phyloP scores from a whole-genome alignment of 768 basidiomycete species.

The Amanita thiersii region DNA sequence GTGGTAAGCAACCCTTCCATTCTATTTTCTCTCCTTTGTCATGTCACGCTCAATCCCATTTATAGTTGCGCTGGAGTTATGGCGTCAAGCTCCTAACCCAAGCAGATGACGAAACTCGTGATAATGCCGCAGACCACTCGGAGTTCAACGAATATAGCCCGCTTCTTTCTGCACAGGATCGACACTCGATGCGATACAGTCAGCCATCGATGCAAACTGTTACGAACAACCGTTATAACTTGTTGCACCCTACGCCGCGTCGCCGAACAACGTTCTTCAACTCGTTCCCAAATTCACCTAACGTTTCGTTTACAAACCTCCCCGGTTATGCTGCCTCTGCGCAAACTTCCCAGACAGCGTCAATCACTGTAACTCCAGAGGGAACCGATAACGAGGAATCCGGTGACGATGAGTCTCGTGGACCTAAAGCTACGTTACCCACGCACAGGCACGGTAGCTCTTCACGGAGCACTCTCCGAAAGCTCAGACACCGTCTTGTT shows the following conservation, averaged over 20 bases:
- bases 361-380: slow-evolving; percentile 9
- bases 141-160: slow-evolving; percentile 26
- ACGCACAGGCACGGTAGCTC: too few relatives aligned
- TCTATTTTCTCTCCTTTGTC: background rate
- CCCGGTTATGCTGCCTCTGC: slow-evolving; percentile 19
- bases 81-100: slow-evolving; percentile 77
- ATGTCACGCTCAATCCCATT: slow-evolving; percentile 19
- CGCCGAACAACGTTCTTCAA: slow-evolving; percentile 43
- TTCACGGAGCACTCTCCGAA: too few relatives aligned
- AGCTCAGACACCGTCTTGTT: background rate
- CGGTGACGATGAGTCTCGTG: too few relatives aligned
- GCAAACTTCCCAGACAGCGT: slow-evolving; percentile 12
- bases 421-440: too few relatives aligned
- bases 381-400: too few relatives aligned
- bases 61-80: slow-evolving; percentile 81
- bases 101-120: slow-evolving; percentile 40
- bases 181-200: slow-evolving; percentile 3
- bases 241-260: slow-evolving; percentile 13
- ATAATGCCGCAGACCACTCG: slow-evolving; percentile 12
- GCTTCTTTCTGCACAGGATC: slow-evolving; percentile 21
- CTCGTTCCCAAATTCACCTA: slow-evolving; percentile 59
- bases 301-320: slow-evolving; percentile 27
- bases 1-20: slow-evolving; percentile 45
- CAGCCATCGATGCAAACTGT: too few relatives aligned
- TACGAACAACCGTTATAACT: too few relatives aligned